Evolutionary conservation across 2,329 filamentous ascomycete species (phyloP).

Genomic region (Colletotrichum tropicale): DNA sequence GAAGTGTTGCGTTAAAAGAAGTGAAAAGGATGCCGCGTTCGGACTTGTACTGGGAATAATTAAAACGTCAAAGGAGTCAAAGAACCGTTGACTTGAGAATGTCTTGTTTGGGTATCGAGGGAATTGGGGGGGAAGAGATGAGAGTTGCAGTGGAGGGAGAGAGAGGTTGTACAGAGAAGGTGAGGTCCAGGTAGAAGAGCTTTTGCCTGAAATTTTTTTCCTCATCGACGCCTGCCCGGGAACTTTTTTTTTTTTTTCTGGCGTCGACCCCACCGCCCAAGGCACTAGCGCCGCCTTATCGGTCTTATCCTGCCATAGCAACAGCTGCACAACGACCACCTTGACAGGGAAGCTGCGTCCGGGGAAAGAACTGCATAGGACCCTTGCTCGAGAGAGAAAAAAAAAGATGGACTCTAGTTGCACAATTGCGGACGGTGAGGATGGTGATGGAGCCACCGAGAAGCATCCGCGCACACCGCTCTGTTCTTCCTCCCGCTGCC

Average conservation of each 20-base stretch:
- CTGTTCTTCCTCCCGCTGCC: background rate
- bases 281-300: slow-evolving; percentile 20
- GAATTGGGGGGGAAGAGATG: slow-evolving; percentile 9
- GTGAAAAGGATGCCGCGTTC: background rate
- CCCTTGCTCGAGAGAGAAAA: background rate
- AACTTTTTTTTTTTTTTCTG: slow-evolving; percentile 16
- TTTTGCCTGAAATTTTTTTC: slow-evolving; percentile 24
- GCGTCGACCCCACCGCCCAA: slow-evolving; percentile 13
- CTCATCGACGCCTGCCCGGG: background rate
- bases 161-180: slow-evolving; percentile 8
- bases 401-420: background rate
- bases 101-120: background rate
- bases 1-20: background rate
- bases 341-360: slow-evolving; percentile 12
- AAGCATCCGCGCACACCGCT: slow-evolving; percentile 14
- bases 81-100: background rate
- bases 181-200: slow-evolving; percentile 7
- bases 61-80: slow-evolving; percentile 22
- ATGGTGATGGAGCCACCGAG: background rate
- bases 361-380: slow-evolving; percentile 18
- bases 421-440: background rate
- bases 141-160: slow-evolving; percentile 9
- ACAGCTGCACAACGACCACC: slow-evolving; percentile 15
- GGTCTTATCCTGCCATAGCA: slow-evolving; percentile 19
- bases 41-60: background rate